Evolutionary conservation across 345 rosid species (phyloP).

Genomic region (Zanthoxylum bungeanum): DNA sequence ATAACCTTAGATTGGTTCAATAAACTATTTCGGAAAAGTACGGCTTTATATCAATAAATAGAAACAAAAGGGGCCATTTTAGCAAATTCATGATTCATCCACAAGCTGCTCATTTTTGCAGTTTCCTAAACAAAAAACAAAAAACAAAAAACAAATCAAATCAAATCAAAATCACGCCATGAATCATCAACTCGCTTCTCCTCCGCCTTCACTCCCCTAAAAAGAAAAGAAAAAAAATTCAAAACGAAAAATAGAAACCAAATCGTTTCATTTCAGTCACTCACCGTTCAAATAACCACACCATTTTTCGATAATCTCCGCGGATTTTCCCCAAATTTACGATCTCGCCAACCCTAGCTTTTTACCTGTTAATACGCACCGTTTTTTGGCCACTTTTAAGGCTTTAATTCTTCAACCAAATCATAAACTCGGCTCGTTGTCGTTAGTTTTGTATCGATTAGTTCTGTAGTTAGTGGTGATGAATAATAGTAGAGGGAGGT

Average conservation of each 20-base stretch:
- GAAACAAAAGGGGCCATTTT: background rate
- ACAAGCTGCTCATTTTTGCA: slow-evolving; percentile 7
- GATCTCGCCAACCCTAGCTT: slow-evolving; percentile 24
- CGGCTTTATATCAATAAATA: background rate
- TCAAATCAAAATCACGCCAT: background rate
- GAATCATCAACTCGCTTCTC: background rate
- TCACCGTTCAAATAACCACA: background rate
- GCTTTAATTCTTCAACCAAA: background rate
- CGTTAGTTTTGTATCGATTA: slow-evolving; percentile 1
- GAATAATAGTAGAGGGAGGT: slow-evolving; percentile 82
- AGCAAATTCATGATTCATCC: background rate
- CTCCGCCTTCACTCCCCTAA: background rate
- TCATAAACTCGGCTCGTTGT: slow-evolving; percentile 14
- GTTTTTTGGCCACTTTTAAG: background rate
- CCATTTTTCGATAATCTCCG: background rate
- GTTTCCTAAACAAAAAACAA: background rate
- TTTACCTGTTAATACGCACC: background rate
- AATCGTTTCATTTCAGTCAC: background rate
- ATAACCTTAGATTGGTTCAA: no score
- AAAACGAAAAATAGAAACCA: background rate
- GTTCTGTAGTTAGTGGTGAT: slow-evolving; percentile 39
- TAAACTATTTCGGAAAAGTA: no score
- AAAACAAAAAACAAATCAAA: background rate
- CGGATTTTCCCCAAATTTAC: slow-evolving; percentile 30
- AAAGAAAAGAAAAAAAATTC: no score